A percentile compares a stretch with the other conserved stretches of the same genome.
These are phyloP conservation scores for Cercospora citrullina DNA, from an alignment of 2,329 filamentous ascomycete genomes.

Conservation along the genomic window DNA sequence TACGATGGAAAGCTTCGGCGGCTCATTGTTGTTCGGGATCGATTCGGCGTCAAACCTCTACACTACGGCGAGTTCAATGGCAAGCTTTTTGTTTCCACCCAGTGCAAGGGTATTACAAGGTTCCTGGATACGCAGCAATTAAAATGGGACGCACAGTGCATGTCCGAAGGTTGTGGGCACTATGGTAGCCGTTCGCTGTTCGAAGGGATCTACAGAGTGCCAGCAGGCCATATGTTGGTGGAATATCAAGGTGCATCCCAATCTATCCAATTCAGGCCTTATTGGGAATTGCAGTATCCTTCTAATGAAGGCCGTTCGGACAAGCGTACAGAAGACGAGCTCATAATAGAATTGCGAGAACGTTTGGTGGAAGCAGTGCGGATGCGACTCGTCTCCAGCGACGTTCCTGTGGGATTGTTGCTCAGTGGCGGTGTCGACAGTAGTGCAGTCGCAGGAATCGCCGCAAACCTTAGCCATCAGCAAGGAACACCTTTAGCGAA, in stretches of 20 bases:
- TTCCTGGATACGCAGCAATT: not conserved
- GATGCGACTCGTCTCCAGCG: constrained; percentile 55
- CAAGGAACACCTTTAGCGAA: not conserved
- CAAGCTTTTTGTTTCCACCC: not conserved
- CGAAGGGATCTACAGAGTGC: not conserved
- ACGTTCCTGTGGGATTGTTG: constrained; percentile 60
- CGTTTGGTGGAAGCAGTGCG: constrained; percentile 54
- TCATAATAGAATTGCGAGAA: constrained; percentile 50
- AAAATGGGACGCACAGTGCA: not conserved
- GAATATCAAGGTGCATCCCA: not conserved
- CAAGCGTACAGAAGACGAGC: not conserved
- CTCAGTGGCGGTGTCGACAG: constrained; percentile 61
- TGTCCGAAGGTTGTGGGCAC: not conserved
- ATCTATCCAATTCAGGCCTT: not conserved
- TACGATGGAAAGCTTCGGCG: constrained; percentile 49
- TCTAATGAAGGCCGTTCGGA: not conserved
- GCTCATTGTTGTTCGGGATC: constrained; percentile 54
- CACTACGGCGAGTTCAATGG: constrained; percentile 42
- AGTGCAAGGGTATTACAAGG: not conserved
- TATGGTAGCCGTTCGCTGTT: not conserved
- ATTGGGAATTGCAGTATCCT: not conserved
- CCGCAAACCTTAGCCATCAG: not conserved
- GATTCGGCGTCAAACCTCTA: constrained; percentile 60
- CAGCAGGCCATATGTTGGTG: not conserved
- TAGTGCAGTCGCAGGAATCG: constrained; percentile 58